Percentiles rank a stretch among this genome's conserved stretches.
Evolutionary conservation across 2,329 filamentous ascomycete species (phyloP).

Genomic region (Pleurostoma richardsiae): DNA sequence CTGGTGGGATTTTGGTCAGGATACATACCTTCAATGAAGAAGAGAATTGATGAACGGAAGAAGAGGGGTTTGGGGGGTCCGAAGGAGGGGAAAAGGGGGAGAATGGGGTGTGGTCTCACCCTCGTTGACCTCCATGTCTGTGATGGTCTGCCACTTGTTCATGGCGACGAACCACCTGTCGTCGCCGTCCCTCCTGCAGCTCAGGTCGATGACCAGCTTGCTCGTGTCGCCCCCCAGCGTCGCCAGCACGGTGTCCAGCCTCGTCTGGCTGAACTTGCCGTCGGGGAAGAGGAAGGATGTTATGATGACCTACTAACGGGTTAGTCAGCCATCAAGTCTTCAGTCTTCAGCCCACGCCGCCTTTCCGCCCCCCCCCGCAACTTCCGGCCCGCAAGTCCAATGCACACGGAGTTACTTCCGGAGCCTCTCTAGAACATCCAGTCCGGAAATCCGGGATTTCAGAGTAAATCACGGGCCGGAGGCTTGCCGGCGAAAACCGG

Average conservation of each 20-base stretch:
- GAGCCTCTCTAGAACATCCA: too few species aligned
- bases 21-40: not conserved
- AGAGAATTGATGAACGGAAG: not conserved
- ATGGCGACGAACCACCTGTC: constrained; percentile 93
- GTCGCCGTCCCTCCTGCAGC: constrained; percentile 70
- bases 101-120: constrained; percentile 43
- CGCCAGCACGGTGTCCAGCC: constrained; percentile 68
- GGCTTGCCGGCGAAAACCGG: too few species aligned
- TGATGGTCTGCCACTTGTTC: constrained; percentile 98
- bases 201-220: constrained; percentile 91
- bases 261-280: constrained; percentile 72
- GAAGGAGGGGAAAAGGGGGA: not conserved
- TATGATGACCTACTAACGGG: constrained; percentile 74
- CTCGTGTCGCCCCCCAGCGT: constrained; percentile 68
- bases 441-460: too few species aligned
- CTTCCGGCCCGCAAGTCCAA: too few species aligned
- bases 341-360: constrained; percentile 37
- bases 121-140: constrained; percentile 88
- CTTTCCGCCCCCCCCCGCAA: constrained; percentile 83
- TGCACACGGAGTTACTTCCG: too few species aligned
- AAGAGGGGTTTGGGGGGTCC: not conserved
- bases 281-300: constrained; percentile 91
- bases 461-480: too few species aligned
- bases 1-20: constrained; percentile 35
- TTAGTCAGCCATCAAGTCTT: not conserved